Evolutionary conservation across 2,329 filamentous ascomycete species (phyloP), one percentile per base, ranked within the genome.

Genomic region (Colletotrichum sp.): DNA sequence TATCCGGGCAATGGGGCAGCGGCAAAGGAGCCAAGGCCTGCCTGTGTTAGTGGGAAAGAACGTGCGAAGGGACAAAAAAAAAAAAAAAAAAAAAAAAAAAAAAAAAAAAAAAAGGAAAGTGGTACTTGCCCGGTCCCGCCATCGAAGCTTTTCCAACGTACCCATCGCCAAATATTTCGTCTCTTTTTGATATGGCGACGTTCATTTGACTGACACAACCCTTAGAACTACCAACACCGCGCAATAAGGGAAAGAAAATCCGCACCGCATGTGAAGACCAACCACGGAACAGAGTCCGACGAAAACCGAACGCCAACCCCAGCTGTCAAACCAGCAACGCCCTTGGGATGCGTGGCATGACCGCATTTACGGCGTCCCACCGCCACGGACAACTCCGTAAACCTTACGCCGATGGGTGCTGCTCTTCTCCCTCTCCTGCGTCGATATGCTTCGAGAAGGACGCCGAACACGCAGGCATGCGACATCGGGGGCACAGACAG

Each of bases 371-470:
- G 30, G 64, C 64, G 26, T 52, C 38, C 66, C 43, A n/a, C 28
- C 32, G n/a, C 32, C 55, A 63, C 63, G 63, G 72, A 55, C 30
- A 57, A 70, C 57, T 38, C 67, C 67, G 67, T 32, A 60, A 75
- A 75, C 69, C 38, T 71, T 66, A 28, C 21, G 21, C 30, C 26
- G 21, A n/a, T 36, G 28, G 43, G 34, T 67, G 55, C 30, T 63
- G 71, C 38, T 57, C 8, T 63, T 18, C 58, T 65, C 21, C 32
- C 21, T 63, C 30, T 32, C 15, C 57, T 34, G 55, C 34, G 26
- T 67, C 28, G 24, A n/a, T 26, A 26, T 36, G 60, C 72, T 74
- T 74, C 72, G 67, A 72, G 68, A 74, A 75, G 72, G 28, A 48
- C 7, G 6, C 15, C n/a, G 21, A 28, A 21, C n/a, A 36, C 16